Evolutionary conservation across 2,329 filamentous ascomycete species (phyloP), one percentile per base, ranked within the genome.

Genomic region (Myotisia sp.): DNA sequence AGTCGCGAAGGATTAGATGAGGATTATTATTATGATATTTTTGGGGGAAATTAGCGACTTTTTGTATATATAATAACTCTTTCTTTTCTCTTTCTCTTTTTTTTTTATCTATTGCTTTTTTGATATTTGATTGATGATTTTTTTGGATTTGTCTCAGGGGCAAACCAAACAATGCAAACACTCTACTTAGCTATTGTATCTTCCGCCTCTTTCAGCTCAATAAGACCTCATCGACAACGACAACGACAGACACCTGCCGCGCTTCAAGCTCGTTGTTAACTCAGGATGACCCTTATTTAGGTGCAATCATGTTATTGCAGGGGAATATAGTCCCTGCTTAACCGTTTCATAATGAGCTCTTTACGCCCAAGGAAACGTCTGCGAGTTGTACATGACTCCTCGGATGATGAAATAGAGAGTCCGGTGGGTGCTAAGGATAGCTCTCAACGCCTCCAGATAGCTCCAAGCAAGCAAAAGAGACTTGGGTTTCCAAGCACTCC

Each of bases 21-120:
- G 44, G 79, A 94, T 54, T 98, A 92, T 56, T 94, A 79, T 60
- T 95, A 92, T 60, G 82, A 87, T 55, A 68, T 81, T 27, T 80
- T 63, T 49, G 61, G 60, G 6, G 58, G 57, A 17, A 43, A 42
- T 31, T 56, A 42, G 27, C 20, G 22, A 7, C 19, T 18, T 29
- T 9, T 18, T 29, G 27, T 6, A 32, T 12, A 32, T 6, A 17
- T 17, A 32, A 32, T 8, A 16, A 27, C 22, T 17, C 29, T 33
- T 33, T 32, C 12, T 36, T 20, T 37, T 14, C 37, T 26, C 27
- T 18, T 37, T 29, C 26, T 9, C 16, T 27, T 30, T 29, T 16
- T 19, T 21, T 29, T 4, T 29, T 19, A 16, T 37, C 13, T 35
- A 29, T 28, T 26, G 13, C 23, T 37, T 28, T 33, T 14, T 20